Base-by-base conservation (phyloP, 768 basidiomycete species). In the Suillus lakei region DNA sequence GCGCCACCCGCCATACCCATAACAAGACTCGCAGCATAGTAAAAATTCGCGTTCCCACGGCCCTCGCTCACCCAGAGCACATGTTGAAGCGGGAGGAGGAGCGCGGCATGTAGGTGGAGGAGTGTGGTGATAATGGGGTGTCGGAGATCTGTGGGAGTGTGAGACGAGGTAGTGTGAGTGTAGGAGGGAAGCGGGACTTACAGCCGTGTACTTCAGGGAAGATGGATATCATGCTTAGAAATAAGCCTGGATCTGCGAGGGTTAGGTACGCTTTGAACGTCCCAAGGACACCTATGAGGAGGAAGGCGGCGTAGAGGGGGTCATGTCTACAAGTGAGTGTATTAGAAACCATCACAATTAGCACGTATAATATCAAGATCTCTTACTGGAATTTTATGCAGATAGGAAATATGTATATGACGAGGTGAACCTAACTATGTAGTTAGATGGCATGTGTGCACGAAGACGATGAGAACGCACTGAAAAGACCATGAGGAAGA, bases 1-100 rank as follows among this genome's bases (percentile, higher is more conserved):
- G 91, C 86, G 0, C 94, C 95, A 68, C 93, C 91, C 3, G 90
- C 91, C 68, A 95, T 84, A 0, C 95, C 96, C 76, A 96, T 95
- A 18, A 99, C 97, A 66, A 99, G 82, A 2, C 96, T 98, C 4
- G 91, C 90, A 0, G 98, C 98, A 71, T 99, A 99, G 80, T 93
- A 98, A 79, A 99, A 99, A 76, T 99, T 99, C 54, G 97, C 96
- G 72, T 99, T 99, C 3, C 95, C 98, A 6, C 95, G 93, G 1
- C 95, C 96, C 64, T 95, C 91, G 10, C 82, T 83, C 7, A 98
- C 85, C 97, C 98, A 99, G 2, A 99, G 81, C 65, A 93, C 86
- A 72, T 97, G 89, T 77, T 99, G 96, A 36, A 98, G 83, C 0
- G 97, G 97, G 64, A 98, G 85, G 26, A 99, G 88, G 23, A 95